Evolutionary conservation across 1,284 basidiomycete species (phyloP).

Genomic region (Rhodotorula sp.): DNA sequence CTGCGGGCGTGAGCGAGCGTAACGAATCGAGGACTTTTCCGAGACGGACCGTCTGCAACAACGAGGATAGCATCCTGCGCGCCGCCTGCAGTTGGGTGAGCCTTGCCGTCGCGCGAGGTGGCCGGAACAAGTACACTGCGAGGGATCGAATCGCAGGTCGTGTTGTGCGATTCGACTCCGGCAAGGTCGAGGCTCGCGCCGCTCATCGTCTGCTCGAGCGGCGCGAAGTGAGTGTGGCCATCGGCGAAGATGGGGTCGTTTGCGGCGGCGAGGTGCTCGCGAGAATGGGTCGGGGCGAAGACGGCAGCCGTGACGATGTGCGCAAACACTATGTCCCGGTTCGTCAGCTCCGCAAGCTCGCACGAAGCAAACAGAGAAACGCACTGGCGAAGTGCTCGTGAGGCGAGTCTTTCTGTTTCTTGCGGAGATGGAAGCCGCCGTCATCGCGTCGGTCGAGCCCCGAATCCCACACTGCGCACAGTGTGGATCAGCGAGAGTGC

Average conservation of each 20-base stretch:
- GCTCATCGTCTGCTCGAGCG: conserved; percentile 11
- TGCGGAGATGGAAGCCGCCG: conserved; percentile 24
- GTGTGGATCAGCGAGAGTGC: not conserved
- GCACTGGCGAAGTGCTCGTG: conserved; percentile 37
- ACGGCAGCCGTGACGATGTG: conserved; percentile 44
- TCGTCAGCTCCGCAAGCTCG: not conserved
- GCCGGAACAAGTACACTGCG: not conserved
- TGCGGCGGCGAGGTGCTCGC: conserved; percentile 28
- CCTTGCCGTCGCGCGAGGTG: not conserved
- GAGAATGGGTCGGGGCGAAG: conserved; percentile 40
- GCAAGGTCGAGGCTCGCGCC: conserved; percentile 9
- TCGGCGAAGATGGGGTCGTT: conserved; percentile 38
- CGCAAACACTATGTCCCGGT: conserved; percentile 26
- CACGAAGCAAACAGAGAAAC: not conserved
- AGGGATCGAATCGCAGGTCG: not conserved
- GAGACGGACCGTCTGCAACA: conserved; percentile 38
- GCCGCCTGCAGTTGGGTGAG: not conserved
- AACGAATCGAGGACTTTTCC: not conserved
- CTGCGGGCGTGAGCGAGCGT: not conserved
- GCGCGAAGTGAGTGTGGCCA: conserved; percentile 27
- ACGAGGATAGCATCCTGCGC: conserved; percentile 39
- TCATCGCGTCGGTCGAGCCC: conserved; percentile 13
- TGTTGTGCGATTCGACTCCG: not conserved
- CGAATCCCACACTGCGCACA: conserved; percentile 32
- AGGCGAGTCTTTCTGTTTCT: conserved; percentile 33